Percentiles rank a stretch among this genome's conserved stretches.
Evolutionary conservation across 768 basidiomycete genomes (phyloP).

Genomic region (Leccinum broughii): DNA sequence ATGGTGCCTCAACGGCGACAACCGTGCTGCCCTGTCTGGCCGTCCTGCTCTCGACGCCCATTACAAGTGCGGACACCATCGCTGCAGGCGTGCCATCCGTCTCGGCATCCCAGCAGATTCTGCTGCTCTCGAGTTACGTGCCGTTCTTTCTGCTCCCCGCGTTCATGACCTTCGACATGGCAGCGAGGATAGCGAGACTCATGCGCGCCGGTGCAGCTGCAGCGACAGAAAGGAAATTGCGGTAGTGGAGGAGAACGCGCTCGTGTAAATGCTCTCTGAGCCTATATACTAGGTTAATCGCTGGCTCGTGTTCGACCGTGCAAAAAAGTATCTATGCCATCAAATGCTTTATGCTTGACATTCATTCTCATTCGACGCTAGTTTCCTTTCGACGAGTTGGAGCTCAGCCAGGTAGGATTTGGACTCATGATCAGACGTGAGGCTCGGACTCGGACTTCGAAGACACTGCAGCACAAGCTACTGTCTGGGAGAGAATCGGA

Average conservation of each 20-base stretch:
- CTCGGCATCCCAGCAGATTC: slow-evolving; percentile 48
- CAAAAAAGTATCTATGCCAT: not conserved
- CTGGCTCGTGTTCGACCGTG: not conserved
- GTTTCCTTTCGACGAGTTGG: too few relatives aligned
- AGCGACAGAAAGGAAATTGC: slow-evolving; percentile 16
- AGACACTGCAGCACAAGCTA: too few relatives aligned
- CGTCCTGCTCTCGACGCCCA: slow-evolving; percentile 55
- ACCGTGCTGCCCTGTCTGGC: slow-evolving; percentile 74
- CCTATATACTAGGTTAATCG: not conserved
- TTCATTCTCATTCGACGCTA: too few relatives aligned
- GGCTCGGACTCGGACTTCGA: too few relatives aligned
- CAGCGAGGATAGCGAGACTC: slow-evolving; percentile 38
- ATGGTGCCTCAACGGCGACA: slow-evolving; percentile 76
- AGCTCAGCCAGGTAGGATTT: too few relatives aligned
- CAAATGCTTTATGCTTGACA: not conserved
- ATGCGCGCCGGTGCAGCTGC: slow-evolving; percentile 27
- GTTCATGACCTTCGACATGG: slow-evolving; percentile 75
- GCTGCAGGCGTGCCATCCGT: slow-evolving; percentile 39
- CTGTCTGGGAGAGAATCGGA: too few relatives aligned
- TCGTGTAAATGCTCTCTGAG: not conserved
- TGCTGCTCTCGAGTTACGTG: slow-evolving; percentile 69
- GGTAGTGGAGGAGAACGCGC: slow-evolving; percentile 6
- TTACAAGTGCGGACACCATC: slow-evolving; percentile 36
- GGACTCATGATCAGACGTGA: too few relatives aligned
- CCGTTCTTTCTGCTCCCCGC: slow-evolving; percentile 76